phyloP scores from a whole-genome alignment of 495 filamentous ascomycete genomes.

The Penicillium tannophilum region DNA sequence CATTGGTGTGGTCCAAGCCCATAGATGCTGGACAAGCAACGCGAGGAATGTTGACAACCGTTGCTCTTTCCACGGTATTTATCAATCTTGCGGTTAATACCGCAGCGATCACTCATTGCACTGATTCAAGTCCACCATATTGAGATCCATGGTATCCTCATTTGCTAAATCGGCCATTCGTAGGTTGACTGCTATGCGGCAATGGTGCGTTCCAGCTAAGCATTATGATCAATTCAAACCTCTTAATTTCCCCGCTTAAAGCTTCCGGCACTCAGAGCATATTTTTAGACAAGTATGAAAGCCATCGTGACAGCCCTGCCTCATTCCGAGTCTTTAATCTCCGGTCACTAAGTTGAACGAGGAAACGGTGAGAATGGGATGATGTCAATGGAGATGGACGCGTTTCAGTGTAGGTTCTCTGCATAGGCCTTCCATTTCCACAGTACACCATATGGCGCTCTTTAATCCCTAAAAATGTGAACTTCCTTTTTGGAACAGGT shows the following conservation, averaged over 20 bases:
- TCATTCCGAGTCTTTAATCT: slow-evolving; percentile 19
- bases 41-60: slow-evolving; percentile 26
- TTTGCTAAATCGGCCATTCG: too few relatives aligned
- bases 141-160: not conserved
- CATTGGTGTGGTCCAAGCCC: slow-evolving; percentile 14
- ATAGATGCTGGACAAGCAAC: slow-evolving; percentile 23
- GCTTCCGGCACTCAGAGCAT: not conserved
- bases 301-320: not conserved
- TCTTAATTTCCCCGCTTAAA: not conserved
- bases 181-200: too few relatives aligned
- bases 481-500: not conserved
- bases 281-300: not conserved
- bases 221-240: not conserved
- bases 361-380: slow-evolving; percentile 12
- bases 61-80: slow-evolving; percentile 8
- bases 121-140: not conserved
- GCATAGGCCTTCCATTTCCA: not conserved
- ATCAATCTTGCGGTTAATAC: not conserved
- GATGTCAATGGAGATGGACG: slow-evolving; percentile 8
- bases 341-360: slow-evolving; percentile 6
- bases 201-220: not conserved
- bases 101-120: not conserved
- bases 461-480: not conserved
- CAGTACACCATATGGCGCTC: not conserved
- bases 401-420: not conserved